phyloP scores from a whole-genome alignment of 345 rosid genomes.

The Schrenkiella parvula region DNA sequence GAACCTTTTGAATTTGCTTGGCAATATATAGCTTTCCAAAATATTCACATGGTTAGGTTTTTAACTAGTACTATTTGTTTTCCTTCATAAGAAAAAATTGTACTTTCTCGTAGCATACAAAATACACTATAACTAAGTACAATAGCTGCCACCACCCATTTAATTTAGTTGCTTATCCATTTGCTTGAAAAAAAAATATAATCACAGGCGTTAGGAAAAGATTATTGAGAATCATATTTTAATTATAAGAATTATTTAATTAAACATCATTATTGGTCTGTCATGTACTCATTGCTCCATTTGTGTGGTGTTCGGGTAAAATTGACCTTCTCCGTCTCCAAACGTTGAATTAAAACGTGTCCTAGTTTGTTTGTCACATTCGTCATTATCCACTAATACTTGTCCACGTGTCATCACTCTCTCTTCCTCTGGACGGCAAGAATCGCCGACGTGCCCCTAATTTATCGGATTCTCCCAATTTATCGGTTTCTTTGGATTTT shows the following conservation, averaged over 20 bases:
- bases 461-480: conserved; percentile 13
- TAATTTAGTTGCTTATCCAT: background rate
- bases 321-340: background rate
- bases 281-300: conserved; percentile 19
- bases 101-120: background rate
- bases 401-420: conserved; percentile 10
- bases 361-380: background rate
- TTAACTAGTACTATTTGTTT: background rate
- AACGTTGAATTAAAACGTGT: background rate
- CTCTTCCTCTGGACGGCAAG: conserved; percentile 35
- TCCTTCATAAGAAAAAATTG: background rate
- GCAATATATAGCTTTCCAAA: background rate
- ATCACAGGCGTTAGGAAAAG: background rate
- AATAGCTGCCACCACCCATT: background rate
- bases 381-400: background rate
- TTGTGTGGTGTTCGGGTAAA: background rate
- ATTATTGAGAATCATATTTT: background rate
- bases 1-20: background rate
- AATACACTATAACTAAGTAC: background rate
- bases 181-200: background rate
- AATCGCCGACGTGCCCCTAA: conserved; percentile 38
- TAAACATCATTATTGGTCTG: background rate
- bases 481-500: background rate
- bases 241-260: background rate
- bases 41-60: background rate